Evolutionary conservation across 768 basidiomycete genomes (phyloP).

Genomic region (Mycena rebaudengoi): DNA sequence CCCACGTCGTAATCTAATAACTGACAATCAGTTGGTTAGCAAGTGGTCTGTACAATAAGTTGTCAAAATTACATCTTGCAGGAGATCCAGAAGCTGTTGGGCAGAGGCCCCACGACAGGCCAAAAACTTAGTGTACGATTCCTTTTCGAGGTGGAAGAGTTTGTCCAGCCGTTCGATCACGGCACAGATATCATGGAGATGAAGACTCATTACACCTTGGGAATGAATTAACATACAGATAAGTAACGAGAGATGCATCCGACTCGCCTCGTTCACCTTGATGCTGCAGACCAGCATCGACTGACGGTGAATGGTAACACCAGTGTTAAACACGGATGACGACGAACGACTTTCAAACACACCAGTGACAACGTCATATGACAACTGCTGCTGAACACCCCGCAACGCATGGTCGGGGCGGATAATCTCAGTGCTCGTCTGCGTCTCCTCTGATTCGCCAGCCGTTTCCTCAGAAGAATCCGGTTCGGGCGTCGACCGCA

Average conservation of each 20-base stretch:
- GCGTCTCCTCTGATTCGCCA: constrained; percentile 57
- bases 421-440: no score
- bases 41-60: background rate
- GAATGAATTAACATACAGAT: no score
- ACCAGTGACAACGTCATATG: no score
- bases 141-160: background rate
- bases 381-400: no score
- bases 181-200: background rate
- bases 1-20: constrained; percentile 8
- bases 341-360: no score
- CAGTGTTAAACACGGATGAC: no score
- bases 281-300: no score
- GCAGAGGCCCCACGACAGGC: background rate
- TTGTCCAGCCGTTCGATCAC: background rate
- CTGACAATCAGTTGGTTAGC: background rate
- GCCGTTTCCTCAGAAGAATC: constrained; percentile 85
- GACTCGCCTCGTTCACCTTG: no score
- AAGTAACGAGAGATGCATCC: no score
- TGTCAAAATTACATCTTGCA: constrained; percentile 15
- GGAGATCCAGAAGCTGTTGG: constrained; percentile 12
- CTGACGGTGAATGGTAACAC: no score
- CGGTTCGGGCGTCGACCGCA: constrained; percentile 61
- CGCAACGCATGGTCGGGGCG: no score
- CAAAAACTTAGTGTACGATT: constrained; percentile 3
- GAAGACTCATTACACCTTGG: no score